Base-by-base conservation (phyloP, 176 grass and related monocot species). In the Oryza punctata region DNA sequence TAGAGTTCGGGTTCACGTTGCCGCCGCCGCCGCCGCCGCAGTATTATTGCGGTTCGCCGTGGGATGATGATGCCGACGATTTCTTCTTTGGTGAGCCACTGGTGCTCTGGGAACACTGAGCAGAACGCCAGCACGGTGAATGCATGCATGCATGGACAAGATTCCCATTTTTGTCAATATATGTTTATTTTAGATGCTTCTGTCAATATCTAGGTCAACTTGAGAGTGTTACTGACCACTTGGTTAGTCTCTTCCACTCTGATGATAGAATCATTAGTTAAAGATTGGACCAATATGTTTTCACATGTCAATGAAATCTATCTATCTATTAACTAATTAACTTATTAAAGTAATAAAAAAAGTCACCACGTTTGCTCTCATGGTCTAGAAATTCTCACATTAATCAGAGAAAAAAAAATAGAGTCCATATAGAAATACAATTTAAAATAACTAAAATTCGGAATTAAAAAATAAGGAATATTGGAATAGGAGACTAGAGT, bases 71-170 rank as follows among this genome's bases (percentile, higher is more conserved):
- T 52, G 47, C 19, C 41, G 85, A 80, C 33, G 70, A 75, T 21
- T 29, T 75, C 63, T 65, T 45, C 75, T 44, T 91, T 30, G 85
- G 67, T 70, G 89, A 87, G 65, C 85, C 89, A 14, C 45, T 91
- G 80, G 19, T 75, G 63, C 89, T 91, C 12, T 91, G 89, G 89
- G 85, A 91, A 40, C 74, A 90, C 59, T 90, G 79, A 90, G 1
- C 40, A 70, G 29, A 26, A 72, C 33, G 65, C 11, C 24, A 0
- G 10, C 54, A 10, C 7, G 0, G 54, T 59, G 7, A 59, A 59
- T 19, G 40, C 43, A 49, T 63, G 59, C 38, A 44, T 61, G 57
- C 59, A 46, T 50, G 78, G 5, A 54, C 65, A 25, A 6, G 46
- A 5, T 70, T 1, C 2, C 18, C 6, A 41, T 59, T 21, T 59